These are phyloP conservation scores for Pichia phayaonensis DNA, from an alignment of 805 yeast genomes.

Conservation along the genomic window DNA sequence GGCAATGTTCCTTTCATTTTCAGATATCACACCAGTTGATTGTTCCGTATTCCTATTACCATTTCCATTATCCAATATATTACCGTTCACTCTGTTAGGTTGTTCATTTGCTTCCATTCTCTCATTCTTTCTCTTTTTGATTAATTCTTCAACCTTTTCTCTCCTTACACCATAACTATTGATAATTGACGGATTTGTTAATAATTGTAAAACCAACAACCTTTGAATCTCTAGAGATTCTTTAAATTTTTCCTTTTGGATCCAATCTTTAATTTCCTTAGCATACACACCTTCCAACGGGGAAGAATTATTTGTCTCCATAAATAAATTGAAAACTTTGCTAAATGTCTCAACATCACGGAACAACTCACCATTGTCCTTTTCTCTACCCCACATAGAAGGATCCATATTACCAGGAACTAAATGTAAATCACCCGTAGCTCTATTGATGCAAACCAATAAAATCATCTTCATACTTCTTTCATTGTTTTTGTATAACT, in stretches of 20 bases:
- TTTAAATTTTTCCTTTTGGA: conserved; percentile 4
- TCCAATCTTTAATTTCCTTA: conserved; percentile 7
- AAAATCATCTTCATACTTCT: conserved; percentile 19
- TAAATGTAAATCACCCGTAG: conserved; percentile 28
- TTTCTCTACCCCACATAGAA: conserved; percentile 29
- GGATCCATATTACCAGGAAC: conserved; percentile 28
- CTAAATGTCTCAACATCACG: conserved; percentile 23
- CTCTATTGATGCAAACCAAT: conserved; percentile 24
- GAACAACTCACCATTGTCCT: conserved; percentile 27
- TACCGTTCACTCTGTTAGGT: not conserved
- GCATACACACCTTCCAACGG: not conserved
- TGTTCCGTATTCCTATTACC: not conserved
- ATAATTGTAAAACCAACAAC: conserved; percentile 20
- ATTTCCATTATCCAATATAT: not conserved
- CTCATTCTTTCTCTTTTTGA: not conserved
- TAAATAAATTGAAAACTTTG: conserved; percentile 18
- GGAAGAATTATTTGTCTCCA: not conserved
- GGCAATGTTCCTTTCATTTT: too few species aligned
- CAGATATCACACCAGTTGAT: not conserved
- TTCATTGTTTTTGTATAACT: conserved; percentile 21
- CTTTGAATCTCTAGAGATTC: conserved; percentile 16
- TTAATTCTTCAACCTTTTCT: not conserved
- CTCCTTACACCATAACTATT: not conserved
- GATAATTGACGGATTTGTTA: conserved; percentile 21
- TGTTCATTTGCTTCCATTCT: not conserved